Evolutionary conservation across 2,329 filamentous ascomycete genomes (phyloP), one percentile per base, ranked within the genome.

Genomic region (Elsinoe arachidis): DNA sequence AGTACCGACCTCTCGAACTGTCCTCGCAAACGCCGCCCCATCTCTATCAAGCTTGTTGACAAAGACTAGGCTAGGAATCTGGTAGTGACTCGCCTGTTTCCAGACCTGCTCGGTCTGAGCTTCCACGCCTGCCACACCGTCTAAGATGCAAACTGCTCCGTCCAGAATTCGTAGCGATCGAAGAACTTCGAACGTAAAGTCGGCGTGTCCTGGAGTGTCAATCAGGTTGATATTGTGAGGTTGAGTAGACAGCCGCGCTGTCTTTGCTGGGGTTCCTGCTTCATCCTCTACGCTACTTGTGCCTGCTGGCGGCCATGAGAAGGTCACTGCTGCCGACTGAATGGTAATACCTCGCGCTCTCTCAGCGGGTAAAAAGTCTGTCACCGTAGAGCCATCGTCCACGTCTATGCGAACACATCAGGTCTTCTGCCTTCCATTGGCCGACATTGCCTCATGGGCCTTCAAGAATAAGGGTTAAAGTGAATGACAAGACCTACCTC

Each of bases 91-190:
- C 5, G 93, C 91, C 61, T 96, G 93, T 12, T 82, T 80, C 93
- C 93, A 99, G 2, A 99, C 93, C 65, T 95, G 86, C 69, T 99
- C 93, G 0, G 93, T 97, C 69, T 97, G 93, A 1, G 93, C 92
- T 72, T 99, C 93, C 19, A 99, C 93, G 1, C 90, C 90, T 60
- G 92, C 90, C 37, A 96, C 90, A 0, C 88, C 90, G 68, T 96
- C 90, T 6, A 96, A 83, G 65, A 96, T 91, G 66, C 90, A 95
- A n/a, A 96, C 85, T 1, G 90, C 90, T 4, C 90, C 90, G 67
- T 96, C 90, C 0, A 96, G 79, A 34, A 96, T 87, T 17, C 90
- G 85, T 5, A 97, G 77, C 33, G 92, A 97, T 11, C 93, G 84
- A 63, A 96, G 81, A 2, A 97, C 93, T 70, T 99, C 93, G 67